Percentiles rank a stretch among this genome's conserved stretches.
Evolutionary conservation across 2,329 filamentous ascomycete species (phyloP).

Genomic region (Cordyceps cateniannulata): DNA sequence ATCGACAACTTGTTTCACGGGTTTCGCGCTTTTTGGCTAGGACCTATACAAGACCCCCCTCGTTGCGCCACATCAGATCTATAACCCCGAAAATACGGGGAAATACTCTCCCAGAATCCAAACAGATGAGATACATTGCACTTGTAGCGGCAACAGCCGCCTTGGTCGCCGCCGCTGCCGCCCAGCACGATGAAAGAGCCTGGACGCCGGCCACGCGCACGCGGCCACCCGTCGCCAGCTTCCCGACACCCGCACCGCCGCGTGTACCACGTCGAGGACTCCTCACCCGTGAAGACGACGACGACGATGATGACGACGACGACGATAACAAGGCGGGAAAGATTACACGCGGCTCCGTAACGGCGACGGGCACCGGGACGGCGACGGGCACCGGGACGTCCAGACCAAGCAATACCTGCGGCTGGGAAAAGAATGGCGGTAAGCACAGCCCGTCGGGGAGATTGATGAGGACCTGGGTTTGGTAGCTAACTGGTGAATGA

Average conservation of each 20-base stretch:
- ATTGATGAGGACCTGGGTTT: no score
- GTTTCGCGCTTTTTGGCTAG: background rate
- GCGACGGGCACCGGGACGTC: background rate
- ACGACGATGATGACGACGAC: conserved; percentile 2
- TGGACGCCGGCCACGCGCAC: background rate
- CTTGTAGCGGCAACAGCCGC: background rate
- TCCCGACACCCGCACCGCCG: background rate
- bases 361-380: background rate
- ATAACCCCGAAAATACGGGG: background rate
- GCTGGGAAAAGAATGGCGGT: conserved; percentile 6
- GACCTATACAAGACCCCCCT: background rate
- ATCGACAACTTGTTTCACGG: background rate
- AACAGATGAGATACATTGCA: background rate
- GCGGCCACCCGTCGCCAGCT: background rate
- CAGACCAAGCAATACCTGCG: conserved; percentile 3
- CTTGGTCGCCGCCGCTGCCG: background rate
- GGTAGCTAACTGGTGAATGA: background rate
- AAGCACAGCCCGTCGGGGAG: no score
- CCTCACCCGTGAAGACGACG: background rate
- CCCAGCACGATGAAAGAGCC: background rate
- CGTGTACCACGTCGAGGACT: background rate
- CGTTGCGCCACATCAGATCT: background rate
- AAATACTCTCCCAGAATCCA: background rate
- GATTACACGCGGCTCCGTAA: background rate
- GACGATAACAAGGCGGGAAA: background rate